Percentiles rank a stretch among this genome's conserved stretches.
Conservation (phyloP, 371 early-diverging fungal species). For the Mycotypha africana region DNA sequence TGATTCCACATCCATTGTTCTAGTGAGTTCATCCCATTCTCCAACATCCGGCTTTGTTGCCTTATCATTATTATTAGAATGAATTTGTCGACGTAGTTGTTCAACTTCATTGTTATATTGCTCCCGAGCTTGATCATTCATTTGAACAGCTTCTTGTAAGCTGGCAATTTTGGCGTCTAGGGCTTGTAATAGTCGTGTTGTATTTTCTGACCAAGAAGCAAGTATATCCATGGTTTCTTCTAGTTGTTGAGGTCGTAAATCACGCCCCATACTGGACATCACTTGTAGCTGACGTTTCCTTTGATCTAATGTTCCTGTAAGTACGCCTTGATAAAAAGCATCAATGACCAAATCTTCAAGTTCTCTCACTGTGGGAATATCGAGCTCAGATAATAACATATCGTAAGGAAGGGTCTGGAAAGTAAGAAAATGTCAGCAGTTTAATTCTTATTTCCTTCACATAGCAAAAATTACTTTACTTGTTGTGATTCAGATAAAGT, state of each 20-base stretch:
- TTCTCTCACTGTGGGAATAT: constrained; percentile 71
- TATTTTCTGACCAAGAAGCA: constrained; percentile 54
- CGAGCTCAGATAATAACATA: constrained; percentile 56
- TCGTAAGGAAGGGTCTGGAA: constrained; percentile 60
- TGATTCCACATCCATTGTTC: too few species aligned
- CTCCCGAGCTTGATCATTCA: constrained; percentile 51
- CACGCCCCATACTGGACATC: constrained; percentile 79
- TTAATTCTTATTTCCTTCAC: neutral
- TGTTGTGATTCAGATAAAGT: constrained; percentile 60
- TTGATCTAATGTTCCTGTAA: constrained; percentile 81
- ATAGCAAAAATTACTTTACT: too few species aligned
- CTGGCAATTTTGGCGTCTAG: constrained; percentile 62
- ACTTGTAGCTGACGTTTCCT: constrained; percentile 67
- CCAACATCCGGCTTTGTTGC: constrained; percentile 13
- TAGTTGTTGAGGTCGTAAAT: constrained; percentile 63
- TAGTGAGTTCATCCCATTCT: too few species aligned
- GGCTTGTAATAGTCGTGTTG: constrained; percentile 52
- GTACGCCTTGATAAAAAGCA: constrained; percentile 73
- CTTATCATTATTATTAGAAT: constrained; percentile 13
- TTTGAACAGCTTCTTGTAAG: constrained; percentile 46
- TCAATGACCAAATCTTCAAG: constrained; percentile 86
- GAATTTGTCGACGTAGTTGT: constrained; percentile 34
- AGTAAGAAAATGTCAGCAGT: neutral
- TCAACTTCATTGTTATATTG: constrained; percentile 46
- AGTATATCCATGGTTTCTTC: constrained; percentile 52